Conservation (phyloP, 1,284 basidiomycete species). For the Cystobasidium slooffiae region DNA sequence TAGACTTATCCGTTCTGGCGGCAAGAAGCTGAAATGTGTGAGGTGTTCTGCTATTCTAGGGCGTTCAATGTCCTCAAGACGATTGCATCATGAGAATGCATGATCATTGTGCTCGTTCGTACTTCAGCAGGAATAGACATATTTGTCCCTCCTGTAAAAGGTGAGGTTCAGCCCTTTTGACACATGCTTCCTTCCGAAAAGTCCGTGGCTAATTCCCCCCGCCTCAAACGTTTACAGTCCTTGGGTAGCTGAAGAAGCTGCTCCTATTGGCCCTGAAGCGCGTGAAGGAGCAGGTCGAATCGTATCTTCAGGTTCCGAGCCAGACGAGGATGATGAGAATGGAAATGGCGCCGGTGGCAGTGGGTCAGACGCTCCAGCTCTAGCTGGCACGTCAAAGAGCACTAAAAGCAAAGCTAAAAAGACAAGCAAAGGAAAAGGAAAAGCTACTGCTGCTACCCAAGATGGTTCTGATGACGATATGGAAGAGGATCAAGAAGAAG, state of each 20-base stretch:
- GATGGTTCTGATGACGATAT: slow-evolving; percentile 15
- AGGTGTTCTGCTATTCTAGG: slow-evolving; percentile 55
- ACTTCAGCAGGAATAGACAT: slow-evolving; percentile 52
- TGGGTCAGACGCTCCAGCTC: slow-evolving; percentile 50
- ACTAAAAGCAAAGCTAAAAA: slow-evolving; percentile 56
- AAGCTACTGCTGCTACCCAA: slow-evolving; percentile 53
- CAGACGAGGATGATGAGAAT: slow-evolving; percentile 56
- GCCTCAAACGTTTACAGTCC: slow-evolving; percentile 58
- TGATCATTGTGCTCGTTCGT: slow-evolving; percentile 66
- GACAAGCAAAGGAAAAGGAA: slow-evolving; percentile 51
- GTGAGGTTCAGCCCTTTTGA: slow-evolving; percentile 20
- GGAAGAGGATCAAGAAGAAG: slow-evolving; percentile 33
- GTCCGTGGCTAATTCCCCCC: slow-evolving; percentile 24
- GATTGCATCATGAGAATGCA: slow-evolving; percentile 73
- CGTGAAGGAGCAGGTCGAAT: slow-evolving; percentile 40
- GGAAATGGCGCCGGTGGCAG: slow-evolving; percentile 3
- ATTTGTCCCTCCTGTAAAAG: slow-evolving; percentile 40
- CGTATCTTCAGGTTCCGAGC: slow-evolving; percentile 57
- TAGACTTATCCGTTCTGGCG: too few species aligned
- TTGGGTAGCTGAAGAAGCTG: slow-evolving; percentile 58
- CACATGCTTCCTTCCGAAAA: not conserved
- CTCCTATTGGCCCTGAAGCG: slow-evolving; percentile 43
- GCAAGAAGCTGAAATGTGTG: too few species aligned
- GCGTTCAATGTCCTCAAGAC: slow-evolving; percentile 66
- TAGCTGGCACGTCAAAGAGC: slow-evolving; percentile 56